Evolutionary conservation across 116 monocot genomes (phyloP), one percentile per base, ranked within the genome.

Genomic region (Papilionanthe hybrid): DNA sequence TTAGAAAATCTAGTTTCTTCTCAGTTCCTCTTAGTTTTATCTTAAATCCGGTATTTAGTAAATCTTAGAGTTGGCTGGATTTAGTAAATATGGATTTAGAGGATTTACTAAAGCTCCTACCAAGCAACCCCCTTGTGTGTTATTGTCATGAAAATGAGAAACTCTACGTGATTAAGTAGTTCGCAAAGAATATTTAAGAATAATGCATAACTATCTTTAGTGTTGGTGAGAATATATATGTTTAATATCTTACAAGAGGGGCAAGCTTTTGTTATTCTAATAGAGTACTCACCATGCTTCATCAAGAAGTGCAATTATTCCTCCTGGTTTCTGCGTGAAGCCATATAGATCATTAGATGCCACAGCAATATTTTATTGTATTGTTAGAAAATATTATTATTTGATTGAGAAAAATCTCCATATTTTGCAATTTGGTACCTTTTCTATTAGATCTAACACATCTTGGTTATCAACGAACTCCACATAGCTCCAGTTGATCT

Each of bases 401-500:
- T n/a, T 72, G 9, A 50, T 72, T 55, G 10, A n/a, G 25, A 45
- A 27, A 55, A 41, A 47, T 48, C 27, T 67, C 44, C 25, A 22
- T 25, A 25, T 65, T 44, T 11, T 69, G 15, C 57, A 12, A 13
- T 72, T 79, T 0, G 37, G 28, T 75, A 98, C 98, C 93, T 94
- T 98, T 83, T 98, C 98, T 82, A 98, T 98, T n/a, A 98, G 91
- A 86, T 98, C 94, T 45, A 98, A 77, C 23, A 98, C 98, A 88
- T 98, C 98, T 85, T 94, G 92, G 78, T 98, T 98, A 81, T 98
- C 98, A n/a, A 98, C 94, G 86, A 98, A 98, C 72, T 98, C 98
- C 18, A 98, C 94, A 83, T 98, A 98, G 75, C 98, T 98, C 94
- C 94, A 98, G 56, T 98, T 84, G 30, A 98, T 98, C 75, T 92